A percentile compares a stretch with the other conserved stretches of the same genome.
phyloP scores from a whole-genome alignment of 2,329 filamentous ascomycete genomes.

The Apiospora marii region DNA sequence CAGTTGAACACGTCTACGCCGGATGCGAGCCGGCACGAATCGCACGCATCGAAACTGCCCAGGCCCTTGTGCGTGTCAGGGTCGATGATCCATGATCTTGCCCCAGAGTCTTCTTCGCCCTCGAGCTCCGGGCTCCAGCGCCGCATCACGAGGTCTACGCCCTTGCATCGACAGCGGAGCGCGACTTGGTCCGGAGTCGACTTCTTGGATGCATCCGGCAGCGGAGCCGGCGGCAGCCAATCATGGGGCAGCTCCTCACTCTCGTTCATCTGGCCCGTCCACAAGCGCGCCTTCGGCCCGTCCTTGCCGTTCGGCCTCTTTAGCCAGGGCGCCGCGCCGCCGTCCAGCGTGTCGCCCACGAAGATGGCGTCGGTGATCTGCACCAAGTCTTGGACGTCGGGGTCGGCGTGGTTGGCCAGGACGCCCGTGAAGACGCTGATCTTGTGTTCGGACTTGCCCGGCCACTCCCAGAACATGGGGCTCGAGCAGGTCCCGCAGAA shows the following conservation, averaged over 20 bases:
- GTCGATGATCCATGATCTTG: conserved; percentile 53
- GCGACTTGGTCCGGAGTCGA: conserved; percentile 39
- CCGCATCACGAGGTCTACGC: conserved; percentile 51
- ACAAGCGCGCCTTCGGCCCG: conserved; percentile 37
- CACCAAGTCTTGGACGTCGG: conserved; percentile 39
- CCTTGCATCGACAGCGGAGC: conserved; percentile 55
- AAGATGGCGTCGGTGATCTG: conserved; percentile 50
- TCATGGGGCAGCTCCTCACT: conserved; percentile 41
- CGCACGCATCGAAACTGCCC: conserved; percentile 52
- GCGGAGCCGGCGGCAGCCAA: conserved; percentile 38
- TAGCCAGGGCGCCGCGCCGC: conserved; percentile 58
- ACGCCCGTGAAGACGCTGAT: conserved; percentile 50
- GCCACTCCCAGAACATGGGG: conserved; percentile 51
- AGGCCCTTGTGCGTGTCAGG: conserved; percentile 50
- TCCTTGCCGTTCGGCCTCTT: conserved; percentile 42
- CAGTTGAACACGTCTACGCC: conserved; percentile 55
- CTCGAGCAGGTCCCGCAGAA: conserved; percentile 55
- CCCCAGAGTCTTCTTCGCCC: conserved; percentile 35
- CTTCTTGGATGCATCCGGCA: conserved; percentile 32
- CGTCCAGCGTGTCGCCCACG: conserved; percentile 59
- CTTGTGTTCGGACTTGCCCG: conserved; percentile 24
- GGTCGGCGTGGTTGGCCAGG: conserved; percentile 39
- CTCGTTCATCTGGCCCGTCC: conserved; percentile 33
- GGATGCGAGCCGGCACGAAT: conserved; percentile 53
- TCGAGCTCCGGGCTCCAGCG: conserved; percentile 41